Evolutionary conservation across 2,329 filamentous ascomycete species (phyloP).

Genomic region (Verticillium klebahnii): DNA sequence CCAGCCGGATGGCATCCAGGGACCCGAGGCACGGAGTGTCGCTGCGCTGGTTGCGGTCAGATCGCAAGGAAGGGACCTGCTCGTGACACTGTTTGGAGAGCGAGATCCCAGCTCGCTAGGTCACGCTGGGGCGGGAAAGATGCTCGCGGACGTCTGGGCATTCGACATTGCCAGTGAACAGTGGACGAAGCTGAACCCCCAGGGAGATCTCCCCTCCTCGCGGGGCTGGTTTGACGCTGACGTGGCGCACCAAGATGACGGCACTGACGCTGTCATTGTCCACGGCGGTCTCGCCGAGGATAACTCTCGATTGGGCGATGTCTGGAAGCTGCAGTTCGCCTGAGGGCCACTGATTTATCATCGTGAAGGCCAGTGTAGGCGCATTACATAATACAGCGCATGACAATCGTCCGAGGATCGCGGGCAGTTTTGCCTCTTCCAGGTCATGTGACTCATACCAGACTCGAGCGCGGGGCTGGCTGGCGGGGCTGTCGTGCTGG

Average conservation of each 20-base stretch:
- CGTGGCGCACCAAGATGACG: constrained; percentile 10
- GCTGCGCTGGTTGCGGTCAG: constrained; percentile 18
- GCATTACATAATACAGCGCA: neutral
- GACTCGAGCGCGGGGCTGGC: neutral
- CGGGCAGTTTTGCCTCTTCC: neutral
- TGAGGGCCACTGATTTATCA: neutral
- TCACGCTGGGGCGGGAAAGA: constrained; percentile 34
- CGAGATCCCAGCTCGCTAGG: constrained; percentile 29
- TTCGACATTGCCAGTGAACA: constrained; percentile 26
- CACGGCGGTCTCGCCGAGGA: constrained; percentile 33
- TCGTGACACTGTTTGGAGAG: constrained; percentile 36
- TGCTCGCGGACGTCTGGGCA: constrained; percentile 34
- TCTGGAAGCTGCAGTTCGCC: constrained; percentile 25
- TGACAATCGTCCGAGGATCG: neutral
- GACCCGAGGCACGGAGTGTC: constrained; percentile 27
- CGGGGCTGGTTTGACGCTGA: constrained; percentile 37
- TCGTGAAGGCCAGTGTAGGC: neutral
- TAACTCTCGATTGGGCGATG: constrained; percentile 32
- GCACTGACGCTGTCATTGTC: constrained; percentile 21
- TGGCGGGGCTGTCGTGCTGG: neutral
- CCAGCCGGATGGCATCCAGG: constrained; percentile 19
- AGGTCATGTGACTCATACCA: neutral
- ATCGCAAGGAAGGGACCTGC: constrained; percentile 14
- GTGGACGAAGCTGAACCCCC: constrained; percentile 21
- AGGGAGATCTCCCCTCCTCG: constrained; percentile 19